Percentiles rank a stretch among this genome's conserved stretches.
Evolutionary conservation across 768 basidiomycete species (phyloP).

Genomic region (Serendipita vermifera): DNA sequence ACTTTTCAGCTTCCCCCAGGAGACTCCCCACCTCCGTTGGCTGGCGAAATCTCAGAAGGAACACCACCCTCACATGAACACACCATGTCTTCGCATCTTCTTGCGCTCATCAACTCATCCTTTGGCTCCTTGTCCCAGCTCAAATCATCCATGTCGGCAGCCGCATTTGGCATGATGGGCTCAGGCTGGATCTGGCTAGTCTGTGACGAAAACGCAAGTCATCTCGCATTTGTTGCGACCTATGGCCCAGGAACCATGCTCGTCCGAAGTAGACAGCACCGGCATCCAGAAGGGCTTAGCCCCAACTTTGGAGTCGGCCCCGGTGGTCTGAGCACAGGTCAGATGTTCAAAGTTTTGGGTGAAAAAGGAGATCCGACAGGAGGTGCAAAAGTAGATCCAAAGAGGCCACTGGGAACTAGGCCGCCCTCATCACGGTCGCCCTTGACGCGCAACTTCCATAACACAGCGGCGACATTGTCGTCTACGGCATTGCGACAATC

Average conservation of each 20-base stretch:
- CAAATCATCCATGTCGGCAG: slow-evolving; percentile 62
- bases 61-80: slow-evolving; percentile 24
- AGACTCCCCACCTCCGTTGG: background rate
- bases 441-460: too few relatives aligned
- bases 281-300: background rate
- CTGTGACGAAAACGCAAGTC: slow-evolving; percentile 43
- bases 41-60: slow-evolving; percentile 18
- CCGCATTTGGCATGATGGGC: slow-evolving; percentile 63
- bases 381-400: too few relatives aligned
- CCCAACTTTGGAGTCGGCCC: background rate
- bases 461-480: too few relatives aligned
- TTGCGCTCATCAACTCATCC: slow-evolving; percentile 24
- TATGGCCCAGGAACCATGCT: slow-evolving; percentile 84
- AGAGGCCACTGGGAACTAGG: too few relatives aligned
- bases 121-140: slow-evolving; percentile 56
- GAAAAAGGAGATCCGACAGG: too few relatives aligned
- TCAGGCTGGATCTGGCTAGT: slow-evolving; percentile 86
- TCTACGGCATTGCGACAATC: too few relatives aligned
- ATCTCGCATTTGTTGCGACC: slow-evolving; percentile 65
- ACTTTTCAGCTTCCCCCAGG: background rate
- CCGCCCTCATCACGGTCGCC: background rate
- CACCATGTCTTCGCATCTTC: slow-evolving; percentile 25
- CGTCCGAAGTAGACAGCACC: slow-evolving; percentile 26
- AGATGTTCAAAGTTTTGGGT: too few relatives aligned
- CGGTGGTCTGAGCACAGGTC: background rate